phyloP scores from a whole-genome alignment of 768 basidiomycete genomes.

The Lactifluus hygrophoroides region DNA sequence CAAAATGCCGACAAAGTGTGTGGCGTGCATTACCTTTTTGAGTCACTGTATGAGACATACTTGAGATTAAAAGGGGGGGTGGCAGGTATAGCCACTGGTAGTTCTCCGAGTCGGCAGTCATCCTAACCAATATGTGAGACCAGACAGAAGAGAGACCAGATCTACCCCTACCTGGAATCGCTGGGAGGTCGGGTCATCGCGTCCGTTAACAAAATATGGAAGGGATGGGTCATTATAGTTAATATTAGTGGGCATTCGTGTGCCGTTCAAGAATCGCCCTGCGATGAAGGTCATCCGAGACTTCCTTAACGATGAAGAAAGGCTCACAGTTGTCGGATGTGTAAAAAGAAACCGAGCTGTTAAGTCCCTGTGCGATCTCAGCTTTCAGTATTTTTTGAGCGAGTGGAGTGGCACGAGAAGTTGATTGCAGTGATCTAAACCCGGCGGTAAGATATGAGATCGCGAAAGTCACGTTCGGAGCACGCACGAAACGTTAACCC shows the following conservation, averaged over 20 bases:
- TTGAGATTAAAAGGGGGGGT: constrained; percentile 14
- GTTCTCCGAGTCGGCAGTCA: constrained; percentile 27
- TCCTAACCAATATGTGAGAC: constrained; percentile 21
- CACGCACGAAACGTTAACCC: constrained; percentile 44
- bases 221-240: constrained; percentile 28
- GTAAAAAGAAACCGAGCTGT: constrained; percentile 35
- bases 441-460: neutral
- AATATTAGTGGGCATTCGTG: constrained; percentile 19
- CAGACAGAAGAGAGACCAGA: neutral
- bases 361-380: constrained; percentile 39
- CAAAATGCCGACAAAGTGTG: too few species aligned
- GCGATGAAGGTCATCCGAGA: neutral
- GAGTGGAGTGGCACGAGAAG: constrained; percentile 44
- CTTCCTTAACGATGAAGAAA: neutral
- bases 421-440: constrained; percentile 48
- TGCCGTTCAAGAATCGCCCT: constrained; percentile 30
- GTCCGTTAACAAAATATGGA: constrained; percentile 26
- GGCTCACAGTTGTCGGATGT: constrained; percentile 44
- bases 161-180: constrained; percentile 26
- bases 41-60: too few species aligned
- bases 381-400: constrained; percentile 51
- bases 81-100: constrained; percentile 1
- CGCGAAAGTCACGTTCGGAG: neutral
- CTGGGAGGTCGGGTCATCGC: constrained; percentile 26
- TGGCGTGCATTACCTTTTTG: too few species aligned